A percentile compares a stretch with the other conserved stretches of the same genome.
Conservation (phyloP, 2,329 filamentous ascomycete species). For the Diaporthe amygdali region DNA sequence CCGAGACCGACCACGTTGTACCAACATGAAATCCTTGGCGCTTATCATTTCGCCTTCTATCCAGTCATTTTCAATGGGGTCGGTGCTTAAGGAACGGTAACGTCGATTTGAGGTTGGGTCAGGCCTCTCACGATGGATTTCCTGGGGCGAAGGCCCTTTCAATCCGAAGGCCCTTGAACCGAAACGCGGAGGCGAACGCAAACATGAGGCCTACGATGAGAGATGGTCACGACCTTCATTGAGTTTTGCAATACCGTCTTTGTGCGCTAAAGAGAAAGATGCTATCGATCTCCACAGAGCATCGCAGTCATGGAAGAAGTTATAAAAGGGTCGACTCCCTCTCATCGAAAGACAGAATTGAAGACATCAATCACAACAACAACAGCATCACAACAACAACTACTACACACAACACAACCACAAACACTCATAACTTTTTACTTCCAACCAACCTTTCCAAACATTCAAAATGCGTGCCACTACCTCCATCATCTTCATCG, state of each 20-base stretch:
- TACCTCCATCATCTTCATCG: conserved; percentile 24
- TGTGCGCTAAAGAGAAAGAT: neutral
- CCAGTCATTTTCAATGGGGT: neutral
- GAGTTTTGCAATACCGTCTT: neutral
- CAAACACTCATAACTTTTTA: neutral
- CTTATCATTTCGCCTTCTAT: neutral
- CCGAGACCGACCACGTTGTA: neutral
- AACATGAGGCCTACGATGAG: neutral
- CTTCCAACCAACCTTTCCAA: neutral
- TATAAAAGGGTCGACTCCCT: neutral
- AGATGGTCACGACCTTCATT: neutral
- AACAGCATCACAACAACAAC: neutral
- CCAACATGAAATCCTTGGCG: neutral
- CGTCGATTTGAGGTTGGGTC: neutral
- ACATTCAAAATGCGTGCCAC: conserved; percentile 26
- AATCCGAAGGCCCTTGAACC: neutral
- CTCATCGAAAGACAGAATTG: neutral
- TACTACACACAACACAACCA: too few relatives aligned
- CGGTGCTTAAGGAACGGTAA: neutral
- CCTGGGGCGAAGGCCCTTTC: too few relatives aligned
- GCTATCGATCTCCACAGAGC: neutral
- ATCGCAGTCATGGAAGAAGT: too few relatives aligned
- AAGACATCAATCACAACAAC: neutral
- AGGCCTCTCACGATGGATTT: neutral
- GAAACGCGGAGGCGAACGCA: neutral